phyloP scores from a whole-genome alignment of 306 rosid genomes.

The Trichosanthes truncata region DNA sequence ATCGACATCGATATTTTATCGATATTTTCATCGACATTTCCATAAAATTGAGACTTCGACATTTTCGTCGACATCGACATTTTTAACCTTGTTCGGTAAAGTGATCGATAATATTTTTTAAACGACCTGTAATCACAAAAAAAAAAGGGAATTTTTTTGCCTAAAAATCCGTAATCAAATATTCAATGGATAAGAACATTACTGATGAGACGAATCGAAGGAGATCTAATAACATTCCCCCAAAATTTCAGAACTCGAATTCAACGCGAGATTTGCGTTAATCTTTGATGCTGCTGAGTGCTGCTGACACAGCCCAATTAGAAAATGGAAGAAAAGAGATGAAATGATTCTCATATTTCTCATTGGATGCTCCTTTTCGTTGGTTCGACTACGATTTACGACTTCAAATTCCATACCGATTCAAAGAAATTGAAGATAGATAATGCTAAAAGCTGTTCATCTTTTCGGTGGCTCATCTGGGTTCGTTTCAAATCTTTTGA shows the following conservation, averaged over 20 bases:
- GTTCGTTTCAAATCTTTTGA: conserved; percentile 31
- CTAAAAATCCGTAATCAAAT: too few species aligned
- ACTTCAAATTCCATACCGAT: neutral
- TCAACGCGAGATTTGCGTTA: conserved; percentile 1
- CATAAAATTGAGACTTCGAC: too few species aligned
- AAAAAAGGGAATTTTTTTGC: too few species aligned
- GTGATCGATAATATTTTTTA: too few species aligned
- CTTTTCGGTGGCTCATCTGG: conserved; percentile 40
- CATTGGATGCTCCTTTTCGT: neutral
- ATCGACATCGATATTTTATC: too few species aligned
- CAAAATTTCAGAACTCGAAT: neutral
- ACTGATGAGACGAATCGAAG: neutral
- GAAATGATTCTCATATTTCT: neutral
- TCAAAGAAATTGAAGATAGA: conserved; percentile 8
- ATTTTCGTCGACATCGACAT: too few species aligned
- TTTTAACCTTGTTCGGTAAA: too few species aligned
- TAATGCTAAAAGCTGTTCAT: conserved; percentile 57
- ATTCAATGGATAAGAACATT: neutral
- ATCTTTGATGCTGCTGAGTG: neutral
- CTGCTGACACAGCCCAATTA: neutral
- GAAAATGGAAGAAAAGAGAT: too few species aligned
- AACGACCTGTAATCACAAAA: too few species aligned
- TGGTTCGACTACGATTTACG: neutral
- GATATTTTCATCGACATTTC: too few species aligned
- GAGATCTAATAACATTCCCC: neutral